phyloP scores from a whole-genome alignment of 2,329 filamentous ascomycete genomes.

The Juglanconis oblonga region DNA sequence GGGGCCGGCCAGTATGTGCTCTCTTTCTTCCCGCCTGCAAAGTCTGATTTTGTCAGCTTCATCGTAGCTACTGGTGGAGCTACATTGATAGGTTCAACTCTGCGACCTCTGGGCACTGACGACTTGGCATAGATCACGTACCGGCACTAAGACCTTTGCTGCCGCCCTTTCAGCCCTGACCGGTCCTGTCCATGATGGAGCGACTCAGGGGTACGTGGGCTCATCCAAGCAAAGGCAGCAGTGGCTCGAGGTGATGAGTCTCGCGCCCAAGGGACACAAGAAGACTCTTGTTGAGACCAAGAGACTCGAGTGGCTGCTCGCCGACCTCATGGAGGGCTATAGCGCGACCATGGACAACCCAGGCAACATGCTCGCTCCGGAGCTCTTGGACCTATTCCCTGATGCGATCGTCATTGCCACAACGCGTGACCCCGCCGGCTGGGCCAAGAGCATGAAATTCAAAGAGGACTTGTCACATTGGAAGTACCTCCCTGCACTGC shows the following conservation, averaged over 20 bases:
- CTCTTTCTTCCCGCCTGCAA: too few species aligned
- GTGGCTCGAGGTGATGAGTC: constrained; percentile 30
- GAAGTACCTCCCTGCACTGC: too few species aligned
- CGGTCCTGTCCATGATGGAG: constrained; percentile 34
- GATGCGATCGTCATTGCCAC: too few species aligned
- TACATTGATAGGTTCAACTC: too few species aligned
- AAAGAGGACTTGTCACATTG: too few species aligned
- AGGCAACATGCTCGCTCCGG: too few species aligned
- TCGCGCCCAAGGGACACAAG: constrained; percentile 26
- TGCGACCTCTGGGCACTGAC: too few species aligned
- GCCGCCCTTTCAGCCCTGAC: constrained; percentile 34
- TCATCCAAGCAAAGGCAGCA: constrained; percentile 13
- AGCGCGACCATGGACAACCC: too few species aligned
- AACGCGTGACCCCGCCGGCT: too few species aligned
- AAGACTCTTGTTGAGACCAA: constrained; percentile 29
- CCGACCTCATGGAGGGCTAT: constrained; percentile 28
- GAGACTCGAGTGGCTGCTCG: constrained; percentile 33
- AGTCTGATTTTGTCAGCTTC: too few species aligned
- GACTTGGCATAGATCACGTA: constrained; percentile 33
- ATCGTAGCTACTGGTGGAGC: background rate
- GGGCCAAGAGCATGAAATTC: too few species aligned
- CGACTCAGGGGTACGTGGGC: constrained; percentile 27
- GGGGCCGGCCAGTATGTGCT: constrained; percentile 35
- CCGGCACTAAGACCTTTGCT: constrained; percentile 36
- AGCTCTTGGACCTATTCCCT: too few species aligned